Evolutionary conservation across 192 early-diverging fungal genomes (phyloP).

Genomic region (Backusella circina): DNA sequence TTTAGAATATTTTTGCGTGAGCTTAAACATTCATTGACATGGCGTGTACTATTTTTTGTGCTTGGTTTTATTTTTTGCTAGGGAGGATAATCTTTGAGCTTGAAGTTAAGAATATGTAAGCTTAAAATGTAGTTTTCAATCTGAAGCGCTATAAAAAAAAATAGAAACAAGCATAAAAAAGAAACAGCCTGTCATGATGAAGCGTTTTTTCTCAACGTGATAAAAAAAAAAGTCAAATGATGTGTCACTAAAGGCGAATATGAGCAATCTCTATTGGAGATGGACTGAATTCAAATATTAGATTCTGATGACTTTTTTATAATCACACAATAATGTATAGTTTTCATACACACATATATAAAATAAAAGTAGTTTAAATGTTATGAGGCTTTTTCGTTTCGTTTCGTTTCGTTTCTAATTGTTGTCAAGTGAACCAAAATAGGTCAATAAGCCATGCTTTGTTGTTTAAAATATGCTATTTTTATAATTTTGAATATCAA

Average conservation of each 20-base stretch:
- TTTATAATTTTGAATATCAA: not conserved
- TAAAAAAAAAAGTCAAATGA: not conserved
- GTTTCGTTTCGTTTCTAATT: not conserved
- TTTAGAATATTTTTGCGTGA: not conserved
- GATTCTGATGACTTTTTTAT: not conserved
- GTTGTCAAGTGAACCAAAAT: not conserved
- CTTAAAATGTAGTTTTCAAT: constrained; percentile 3
- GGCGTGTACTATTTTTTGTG: not conserved
- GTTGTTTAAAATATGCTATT: not conserved
- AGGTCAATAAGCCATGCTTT: not conserved
- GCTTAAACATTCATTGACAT: not conserved
- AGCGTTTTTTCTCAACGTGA: not conserved
- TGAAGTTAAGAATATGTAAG: not conserved
- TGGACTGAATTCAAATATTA: not conserved
- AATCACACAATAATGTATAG: not conserved
- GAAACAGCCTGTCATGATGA: not conserved
- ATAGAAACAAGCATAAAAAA: not conserved
- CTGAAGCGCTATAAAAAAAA: not conserved
- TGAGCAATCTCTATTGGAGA: not conserved
- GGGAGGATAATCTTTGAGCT: not conserved
- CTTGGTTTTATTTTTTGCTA: not conserved
- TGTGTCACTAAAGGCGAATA: constrained; percentile 1
- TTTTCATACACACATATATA: not conserved
- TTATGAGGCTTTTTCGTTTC: not conserved
- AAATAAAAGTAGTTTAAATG: not conserved